These are phyloP conservation scores for Agrocybe chaxingu DNA, from an alignment of 768 basidiomycete species.

Conservation along the genomic window DNA sequence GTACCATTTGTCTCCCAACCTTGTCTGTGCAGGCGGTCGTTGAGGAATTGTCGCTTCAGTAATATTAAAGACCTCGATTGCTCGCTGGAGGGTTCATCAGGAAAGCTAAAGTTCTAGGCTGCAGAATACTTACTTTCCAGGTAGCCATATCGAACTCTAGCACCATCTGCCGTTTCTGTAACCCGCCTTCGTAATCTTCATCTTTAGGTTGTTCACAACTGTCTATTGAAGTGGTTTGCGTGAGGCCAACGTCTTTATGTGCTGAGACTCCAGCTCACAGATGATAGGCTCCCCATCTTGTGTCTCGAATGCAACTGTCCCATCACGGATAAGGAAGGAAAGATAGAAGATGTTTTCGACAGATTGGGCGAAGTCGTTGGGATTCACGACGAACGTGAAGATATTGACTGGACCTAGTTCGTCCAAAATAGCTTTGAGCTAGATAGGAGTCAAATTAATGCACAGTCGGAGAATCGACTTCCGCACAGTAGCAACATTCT, in stretches of 20 bases:
- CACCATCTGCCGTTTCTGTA: constrained; percentile 81
- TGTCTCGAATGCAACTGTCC: constrained; percentile 71
- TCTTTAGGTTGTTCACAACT: constrained; percentile 61
- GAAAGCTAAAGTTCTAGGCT: not conserved
- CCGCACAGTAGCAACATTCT: constrained; percentile 74
- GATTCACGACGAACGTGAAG: constrained; percentile 88
- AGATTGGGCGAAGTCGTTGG: constrained; percentile 85
- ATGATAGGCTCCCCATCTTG: constrained; percentile 71
- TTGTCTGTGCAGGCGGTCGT: constrained; percentile 55
- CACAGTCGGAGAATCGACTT: not conserved
- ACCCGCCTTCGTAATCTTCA: constrained; percentile 59
- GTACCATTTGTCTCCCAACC: constrained; percentile 69
- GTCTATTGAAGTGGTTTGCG: constrained; percentile 37
- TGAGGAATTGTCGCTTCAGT: constrained; percentile 72
- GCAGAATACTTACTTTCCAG: constrained; percentile 66
- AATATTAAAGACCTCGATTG: constrained; percentile 86
- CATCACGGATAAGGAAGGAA: constrained; percentile 88
- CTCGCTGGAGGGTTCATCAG: constrained; percentile 48
- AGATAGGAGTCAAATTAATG: not conserved
- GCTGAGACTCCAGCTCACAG: constrained; percentile 44
- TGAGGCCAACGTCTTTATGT: not conserved
- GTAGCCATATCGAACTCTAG: constrained; percentile 89
- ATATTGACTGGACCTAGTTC: constrained; percentile 56
- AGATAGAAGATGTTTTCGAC: constrained; percentile 97
- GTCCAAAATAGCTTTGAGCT: constrained; percentile 65